phyloP scores from a whole-genome alignment of 2,329 filamentous ascomycete genomes.

The Aspergillus intermedius region DNA sequence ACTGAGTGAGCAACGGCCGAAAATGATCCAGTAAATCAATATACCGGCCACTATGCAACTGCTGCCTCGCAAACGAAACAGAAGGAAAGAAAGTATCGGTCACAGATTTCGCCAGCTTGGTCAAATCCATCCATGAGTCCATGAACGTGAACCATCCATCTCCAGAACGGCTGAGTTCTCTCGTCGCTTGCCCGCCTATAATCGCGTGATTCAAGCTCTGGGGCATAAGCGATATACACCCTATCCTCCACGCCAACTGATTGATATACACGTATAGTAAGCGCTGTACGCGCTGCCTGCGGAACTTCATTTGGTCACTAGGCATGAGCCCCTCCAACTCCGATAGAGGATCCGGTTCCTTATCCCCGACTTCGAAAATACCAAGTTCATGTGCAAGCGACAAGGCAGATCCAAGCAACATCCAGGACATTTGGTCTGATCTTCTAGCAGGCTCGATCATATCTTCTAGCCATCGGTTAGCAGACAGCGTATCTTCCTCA shows the following conservation, averaged over 20 bases:
- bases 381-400: constrained; percentile 49
- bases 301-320: constrained; percentile 25
- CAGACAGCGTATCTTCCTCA: constrained; percentile 18
- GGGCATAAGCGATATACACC: constrained; percentile 47
- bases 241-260: constrained; percentile 47
- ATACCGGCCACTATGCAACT: constrained; percentile 43
- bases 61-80: constrained; percentile 28
- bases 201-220: constrained; percentile 34
- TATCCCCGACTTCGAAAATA: constrained; percentile 41
- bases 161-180: constrained; percentile 34
- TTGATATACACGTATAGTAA: constrained; percentile 45
- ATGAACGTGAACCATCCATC: constrained; percentile 48
- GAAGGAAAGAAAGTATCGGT: constrained; percentile 49
- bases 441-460: constrained; percentile 50
- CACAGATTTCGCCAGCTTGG: constrained; percentile 45
- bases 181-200: constrained; percentile 21
- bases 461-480: constrained; percentile 46
- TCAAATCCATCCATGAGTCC: constrained; percentile 47
- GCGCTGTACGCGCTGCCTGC: constrained; percentile 31
- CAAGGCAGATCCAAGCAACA: constrained; percentile 49
- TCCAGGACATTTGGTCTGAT: constrained; percentile 56
- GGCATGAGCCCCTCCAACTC: constrained; percentile 21
- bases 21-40: constrained; percentile 43
- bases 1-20: constrained; percentile 31
- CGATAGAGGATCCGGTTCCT: constrained; percentile 21